Conservation (phyloP, 495 filamentous ascomycete species). For the Penicillium subrubescens region DNA sequence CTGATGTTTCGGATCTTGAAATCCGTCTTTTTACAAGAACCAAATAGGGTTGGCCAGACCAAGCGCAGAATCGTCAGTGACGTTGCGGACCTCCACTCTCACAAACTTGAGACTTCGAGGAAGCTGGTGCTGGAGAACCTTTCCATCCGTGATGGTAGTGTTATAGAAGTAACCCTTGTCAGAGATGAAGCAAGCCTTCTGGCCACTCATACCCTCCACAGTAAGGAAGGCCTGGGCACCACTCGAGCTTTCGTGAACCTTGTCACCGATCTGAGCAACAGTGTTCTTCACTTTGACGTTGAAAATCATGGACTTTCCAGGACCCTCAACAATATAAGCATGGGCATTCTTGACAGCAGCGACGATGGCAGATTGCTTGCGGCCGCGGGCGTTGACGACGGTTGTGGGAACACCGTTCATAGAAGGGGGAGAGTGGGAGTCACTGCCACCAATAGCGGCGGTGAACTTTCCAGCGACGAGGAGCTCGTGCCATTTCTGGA, state of each 20-base stretch:
- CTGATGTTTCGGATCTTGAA: no score
- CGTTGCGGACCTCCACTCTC: neutral
- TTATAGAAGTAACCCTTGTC: constrained; percentile 2
- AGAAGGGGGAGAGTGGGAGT: constrained; percentile 1
- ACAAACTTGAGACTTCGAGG: neutral
- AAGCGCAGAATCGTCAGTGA: neutral
- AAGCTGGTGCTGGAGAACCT: neutral
- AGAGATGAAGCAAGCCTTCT: constrained; percentile 2
- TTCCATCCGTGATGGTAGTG: neutral
- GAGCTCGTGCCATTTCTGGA: constrained; percentile 3
- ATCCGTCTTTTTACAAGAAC: neutral
- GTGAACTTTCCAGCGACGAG: constrained; percentile 3
- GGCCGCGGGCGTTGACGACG: constrained; percentile 3
- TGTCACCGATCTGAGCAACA: neutral
- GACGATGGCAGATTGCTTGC: constrained; percentile 6
- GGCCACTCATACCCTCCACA: neutral
- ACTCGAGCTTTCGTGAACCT: neutral
- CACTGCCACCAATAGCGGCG: constrained; percentile 8
- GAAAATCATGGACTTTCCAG: neutral
- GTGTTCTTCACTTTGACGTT: neutral
- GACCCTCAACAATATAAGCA: constrained; percentile 4
- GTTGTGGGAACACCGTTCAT: constrained; percentile 5
- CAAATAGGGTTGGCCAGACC: neutral
- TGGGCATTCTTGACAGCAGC: constrained; percentile 1
- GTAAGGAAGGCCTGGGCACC: neutral